Evolutionary conservation across 768 basidiomycete genomes (phyloP).

Genomic region (Leucogyrophana mollusca): DNA sequence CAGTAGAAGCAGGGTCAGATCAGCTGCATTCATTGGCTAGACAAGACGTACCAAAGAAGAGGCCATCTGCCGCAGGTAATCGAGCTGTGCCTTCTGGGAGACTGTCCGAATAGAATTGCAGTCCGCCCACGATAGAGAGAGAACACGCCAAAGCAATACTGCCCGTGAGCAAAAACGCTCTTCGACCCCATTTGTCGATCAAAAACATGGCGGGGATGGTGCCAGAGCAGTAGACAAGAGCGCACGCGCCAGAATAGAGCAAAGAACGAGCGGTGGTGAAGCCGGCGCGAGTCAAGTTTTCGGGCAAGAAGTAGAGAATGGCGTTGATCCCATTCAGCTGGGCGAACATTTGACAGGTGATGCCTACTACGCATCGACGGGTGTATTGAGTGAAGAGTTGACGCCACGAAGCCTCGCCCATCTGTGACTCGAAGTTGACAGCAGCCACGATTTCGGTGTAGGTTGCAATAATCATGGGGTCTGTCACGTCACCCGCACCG

Average conservation of each 20-base stretch:
- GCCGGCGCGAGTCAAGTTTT: constrained; percentile 49
- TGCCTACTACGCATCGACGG: constrained; percentile 48
- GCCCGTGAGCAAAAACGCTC: constrained; percentile 47
- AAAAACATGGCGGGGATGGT: constrained; percentile 53
- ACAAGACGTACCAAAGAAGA: constrained; percentile 31
- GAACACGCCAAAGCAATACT: constrained; percentile 41
- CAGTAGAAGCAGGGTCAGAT: constrained; percentile 24
- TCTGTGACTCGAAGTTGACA: constrained; percentile 36
- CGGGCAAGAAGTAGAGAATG: constrained; percentile 57
- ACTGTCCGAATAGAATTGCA: constrained; percentile 44
- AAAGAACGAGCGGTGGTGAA: constrained; percentile 43
- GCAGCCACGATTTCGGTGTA: constrained; percentile 42
- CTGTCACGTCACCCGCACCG: constrained; percentile 44
- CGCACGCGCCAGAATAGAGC: constrained; percentile 46
- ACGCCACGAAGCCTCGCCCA: constrained; percentile 43
- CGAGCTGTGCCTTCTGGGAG: constrained; percentile 33
- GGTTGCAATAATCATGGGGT: constrained; percentile 41
- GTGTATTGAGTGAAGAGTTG: constrained; percentile 52
- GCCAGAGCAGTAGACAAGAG: constrained; percentile 46
- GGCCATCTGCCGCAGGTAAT: constrained; percentile 32
- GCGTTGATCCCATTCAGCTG: constrained; percentile 59
- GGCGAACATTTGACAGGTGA: constrained; percentile 54
- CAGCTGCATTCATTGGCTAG: constrained; percentile 11
- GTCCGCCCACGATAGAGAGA: constrained; percentile 49
- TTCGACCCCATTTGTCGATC: constrained; percentile 53